phyloP scores from a whole-genome alignment of 495 filamentous ascomycete species.

The Aspergillus ostianus region DNA sequence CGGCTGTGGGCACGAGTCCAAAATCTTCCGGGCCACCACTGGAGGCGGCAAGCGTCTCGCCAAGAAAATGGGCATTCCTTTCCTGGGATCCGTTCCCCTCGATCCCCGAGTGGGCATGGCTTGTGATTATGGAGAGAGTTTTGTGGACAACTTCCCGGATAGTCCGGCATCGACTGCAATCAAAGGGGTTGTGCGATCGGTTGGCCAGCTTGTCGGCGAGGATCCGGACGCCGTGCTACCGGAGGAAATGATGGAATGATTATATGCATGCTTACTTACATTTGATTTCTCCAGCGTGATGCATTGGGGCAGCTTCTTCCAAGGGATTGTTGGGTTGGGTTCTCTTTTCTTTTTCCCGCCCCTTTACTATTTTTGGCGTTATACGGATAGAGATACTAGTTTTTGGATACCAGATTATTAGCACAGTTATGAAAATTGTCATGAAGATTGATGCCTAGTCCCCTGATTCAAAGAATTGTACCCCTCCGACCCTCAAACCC shows the following conservation, averaged over 20 bases:
- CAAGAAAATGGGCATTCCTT: constrained; percentile 80
- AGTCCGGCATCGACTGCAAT: constrained; percentile 82
- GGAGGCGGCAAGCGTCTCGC: constrained; percentile 80
- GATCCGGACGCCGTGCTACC: constrained; percentile 44
- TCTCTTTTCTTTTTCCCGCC: constrained; percentile 1
- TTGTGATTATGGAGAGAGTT: constrained; percentile 96
- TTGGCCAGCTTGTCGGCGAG: constrained; percentile 63
- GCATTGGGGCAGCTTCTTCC: constrained; percentile 5
- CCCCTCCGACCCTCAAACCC: neutral
- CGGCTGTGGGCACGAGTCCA: constrained; percentile 72
- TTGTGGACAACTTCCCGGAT: constrained; percentile 89
- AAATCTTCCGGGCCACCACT: constrained; percentile 91
- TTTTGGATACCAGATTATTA: neutral
- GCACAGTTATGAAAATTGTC: neutral
- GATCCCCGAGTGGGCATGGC: constrained; percentile 94
- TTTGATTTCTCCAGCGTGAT: constrained; percentile 9
- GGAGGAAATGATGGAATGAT: constrained; percentile 32
- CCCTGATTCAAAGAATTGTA: neutral
- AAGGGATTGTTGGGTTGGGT: neutral
- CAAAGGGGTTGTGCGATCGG: constrained; percentile 67
- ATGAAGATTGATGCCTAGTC: neutral
- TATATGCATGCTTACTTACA: constrained; percentile 13
- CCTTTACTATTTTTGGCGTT: neutral
- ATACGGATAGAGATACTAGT: neutral
- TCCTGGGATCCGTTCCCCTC: constrained; percentile 86